These are phyloP conservation scores for Citrus medica DNA, from an alignment of 345 rosid genomes.

Conservation along the genomic window DNA sequence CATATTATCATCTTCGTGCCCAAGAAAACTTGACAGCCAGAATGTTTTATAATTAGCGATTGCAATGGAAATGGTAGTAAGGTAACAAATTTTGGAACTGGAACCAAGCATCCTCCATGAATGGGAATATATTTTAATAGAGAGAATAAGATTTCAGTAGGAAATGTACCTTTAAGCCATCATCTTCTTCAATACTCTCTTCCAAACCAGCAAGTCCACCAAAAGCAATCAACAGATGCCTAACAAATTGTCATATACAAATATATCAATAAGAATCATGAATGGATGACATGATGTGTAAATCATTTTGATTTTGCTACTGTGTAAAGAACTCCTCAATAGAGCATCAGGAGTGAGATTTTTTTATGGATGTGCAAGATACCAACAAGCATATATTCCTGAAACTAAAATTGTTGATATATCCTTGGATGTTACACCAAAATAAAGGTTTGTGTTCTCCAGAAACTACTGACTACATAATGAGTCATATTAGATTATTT, in stretches of 20 bases:
- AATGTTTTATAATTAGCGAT: neutral
- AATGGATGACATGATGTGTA: neutral
- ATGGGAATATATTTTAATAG: neutral
- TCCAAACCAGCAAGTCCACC: constrained; percentile 97
- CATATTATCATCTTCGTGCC: neutral
- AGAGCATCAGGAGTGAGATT: neutral
- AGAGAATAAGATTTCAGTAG: neutral
- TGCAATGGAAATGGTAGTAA: neutral
- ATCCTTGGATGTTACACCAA: neutral
- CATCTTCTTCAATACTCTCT: constrained; percentile 74
- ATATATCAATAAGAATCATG: neutral
- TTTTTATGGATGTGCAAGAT: neutral
- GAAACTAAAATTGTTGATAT: neutral
- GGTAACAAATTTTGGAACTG: neutral
- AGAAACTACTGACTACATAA: neutral
- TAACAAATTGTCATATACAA: constrained; percentile 14
- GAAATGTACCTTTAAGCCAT: constrained; percentile 53
- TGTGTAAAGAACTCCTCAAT: neutral
- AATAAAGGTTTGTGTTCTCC: neutral
- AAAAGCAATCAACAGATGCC: constrained; percentile 90
- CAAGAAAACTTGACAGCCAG: neutral
- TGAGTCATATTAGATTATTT: neutral
- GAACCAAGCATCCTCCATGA: neutral
- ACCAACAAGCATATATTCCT: neutral
- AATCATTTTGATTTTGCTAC: neutral